phyloP scores from a whole-genome alignment of 1,284 basidiomycete species.

The Tilletia indica region DNA sequence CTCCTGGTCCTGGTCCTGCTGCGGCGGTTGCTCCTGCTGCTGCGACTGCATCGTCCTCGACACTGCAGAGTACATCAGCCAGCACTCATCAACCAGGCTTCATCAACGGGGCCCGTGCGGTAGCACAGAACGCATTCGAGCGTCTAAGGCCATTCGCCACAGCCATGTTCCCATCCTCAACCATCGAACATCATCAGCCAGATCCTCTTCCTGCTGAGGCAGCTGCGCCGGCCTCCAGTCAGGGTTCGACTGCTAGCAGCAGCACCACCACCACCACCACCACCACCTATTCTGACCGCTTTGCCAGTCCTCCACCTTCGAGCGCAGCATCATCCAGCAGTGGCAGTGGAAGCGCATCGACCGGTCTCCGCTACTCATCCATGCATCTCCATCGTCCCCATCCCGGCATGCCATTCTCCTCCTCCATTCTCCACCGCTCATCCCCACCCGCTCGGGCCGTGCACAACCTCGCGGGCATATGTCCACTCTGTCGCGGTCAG shows the following conservation, averaged over 20 bases:
- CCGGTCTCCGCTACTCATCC: neutral
- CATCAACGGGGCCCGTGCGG: neutral
- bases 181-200: too few relatives aligned
- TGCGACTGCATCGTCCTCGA: neutral
- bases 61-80: too few relatives aligned
- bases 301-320: neutral
- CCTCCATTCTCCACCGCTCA: neutral
- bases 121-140: conserved; percentile 6
- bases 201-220: too few relatives aligned
- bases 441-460: neutral
- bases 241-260: neutral
- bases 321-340: conserved; percentile 12
- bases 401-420: neutral
- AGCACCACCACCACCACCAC: neutral
- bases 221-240: neutral
- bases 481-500: conserved; percentile 1
- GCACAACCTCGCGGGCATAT: conserved; percentile 12
- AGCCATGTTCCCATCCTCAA: neutral
- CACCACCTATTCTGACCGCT: neutral
- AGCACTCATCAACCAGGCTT: neutral
- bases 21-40: neutral
- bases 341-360: neutral
- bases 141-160: neutral
- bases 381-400: neutral
- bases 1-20: neutral